Conservation (phyloP, 2,329 filamentous ascomycete species). For the Coniochaeta ligniaria region DNA sequence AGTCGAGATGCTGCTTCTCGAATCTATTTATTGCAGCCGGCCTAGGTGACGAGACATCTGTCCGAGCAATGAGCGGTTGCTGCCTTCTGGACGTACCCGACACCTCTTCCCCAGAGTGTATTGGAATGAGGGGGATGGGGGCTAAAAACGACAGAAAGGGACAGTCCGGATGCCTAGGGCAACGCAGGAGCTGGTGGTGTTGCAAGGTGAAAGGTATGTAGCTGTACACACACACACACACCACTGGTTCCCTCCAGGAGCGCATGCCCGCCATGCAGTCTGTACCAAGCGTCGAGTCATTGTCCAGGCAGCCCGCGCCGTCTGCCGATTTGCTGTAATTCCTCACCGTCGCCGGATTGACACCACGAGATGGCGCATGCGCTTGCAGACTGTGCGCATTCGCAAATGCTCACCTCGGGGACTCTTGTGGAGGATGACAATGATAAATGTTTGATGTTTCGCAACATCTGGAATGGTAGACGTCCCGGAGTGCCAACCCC, state of each 20-base stretch:
- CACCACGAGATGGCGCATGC: no score
- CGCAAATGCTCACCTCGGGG: background rate
- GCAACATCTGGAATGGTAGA: background rate
- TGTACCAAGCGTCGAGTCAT: conserved; percentile 9
- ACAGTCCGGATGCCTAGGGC: background rate
- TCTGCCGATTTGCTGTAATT: conserved; percentile 3
- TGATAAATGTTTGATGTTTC: background rate
- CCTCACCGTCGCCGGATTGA: conserved; percentile 9
- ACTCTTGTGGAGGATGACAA: background rate
- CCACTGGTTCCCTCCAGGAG: conserved; percentile 3
- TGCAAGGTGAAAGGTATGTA: conserved; percentile 1
- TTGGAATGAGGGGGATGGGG: background rate
- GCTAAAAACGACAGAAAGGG: background rate
- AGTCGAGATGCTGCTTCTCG: background rate
- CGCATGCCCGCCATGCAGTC: background rate
- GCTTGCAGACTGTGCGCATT: background rate
- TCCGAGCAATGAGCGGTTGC: background rate
- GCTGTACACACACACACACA: background rate
- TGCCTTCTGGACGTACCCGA: background rate
- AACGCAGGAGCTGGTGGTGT: conserved; percentile 1
- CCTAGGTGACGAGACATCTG: background rate
- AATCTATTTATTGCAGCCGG: background rate
- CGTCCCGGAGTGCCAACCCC: background rate
- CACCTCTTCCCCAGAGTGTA: background rate
- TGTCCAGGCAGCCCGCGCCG: conserved; percentile 11